Percentiles rank a stretch among this genome's conserved stretches.
phyloP scores from a whole-genome alignment of 2,329 filamentous ascomycete genomes.

The Dothistroma septosporum region DNA sequence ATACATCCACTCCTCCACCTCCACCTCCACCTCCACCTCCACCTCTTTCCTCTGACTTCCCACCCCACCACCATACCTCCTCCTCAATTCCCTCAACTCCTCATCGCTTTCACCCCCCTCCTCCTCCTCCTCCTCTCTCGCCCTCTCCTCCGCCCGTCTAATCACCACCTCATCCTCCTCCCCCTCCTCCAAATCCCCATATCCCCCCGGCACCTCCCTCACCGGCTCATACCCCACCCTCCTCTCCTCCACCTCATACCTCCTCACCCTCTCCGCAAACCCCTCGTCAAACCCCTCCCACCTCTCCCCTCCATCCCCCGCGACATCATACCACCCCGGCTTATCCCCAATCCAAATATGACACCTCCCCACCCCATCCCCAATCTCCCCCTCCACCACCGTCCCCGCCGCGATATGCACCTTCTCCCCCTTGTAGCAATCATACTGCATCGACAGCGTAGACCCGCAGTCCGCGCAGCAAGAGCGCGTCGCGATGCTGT shows the following conservation, averaged over 20 bases:
- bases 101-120: background rate
- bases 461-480: conserved; percentile 19
- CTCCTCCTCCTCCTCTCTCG: background rate
- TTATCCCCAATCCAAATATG: conserved; percentile 17
- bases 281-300: conserved; percentile 19
- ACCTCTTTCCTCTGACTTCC: background rate
- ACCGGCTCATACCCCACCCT: background rate
- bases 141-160: background rate
- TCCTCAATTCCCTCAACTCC: conserved; percentile 2
- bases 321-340: conserved; percentile 18
- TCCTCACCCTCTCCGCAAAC: conserved; percentile 1
- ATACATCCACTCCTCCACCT: background rate
- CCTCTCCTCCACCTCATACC: background rate
- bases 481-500: conserved; percentile 11
- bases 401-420: conserved; percentile 19
- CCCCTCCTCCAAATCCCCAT: background rate
- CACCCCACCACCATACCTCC: background rate
- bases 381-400: conserved; percentile 4
- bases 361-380: conserved; percentile 7
- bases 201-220: background rate
- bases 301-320: conserved; percentile 15
- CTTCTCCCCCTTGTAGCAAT: conserved; percentile 17
- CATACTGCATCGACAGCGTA: conserved; percentile 20
- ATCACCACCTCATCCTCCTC: background rate
- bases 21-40: background rate